Evolutionary conservation across 768 basidiomycete genomes (phyloP).

Genomic region (Panellus pusillus): DNA sequence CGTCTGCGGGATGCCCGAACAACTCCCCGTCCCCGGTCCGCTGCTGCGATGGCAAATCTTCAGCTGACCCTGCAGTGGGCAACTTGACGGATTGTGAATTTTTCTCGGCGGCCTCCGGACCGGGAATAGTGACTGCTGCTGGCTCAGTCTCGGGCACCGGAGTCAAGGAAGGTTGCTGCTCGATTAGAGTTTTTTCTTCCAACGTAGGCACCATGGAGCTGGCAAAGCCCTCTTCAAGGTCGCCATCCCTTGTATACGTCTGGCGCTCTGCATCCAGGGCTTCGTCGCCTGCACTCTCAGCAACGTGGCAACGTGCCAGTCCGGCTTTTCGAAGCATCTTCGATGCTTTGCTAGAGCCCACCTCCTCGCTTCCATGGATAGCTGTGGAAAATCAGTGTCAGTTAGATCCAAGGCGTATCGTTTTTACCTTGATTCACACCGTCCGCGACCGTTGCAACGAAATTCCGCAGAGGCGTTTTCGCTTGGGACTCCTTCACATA

Average conservation of each 20-base stretch:
- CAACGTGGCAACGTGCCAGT: conserved; percentile 37
- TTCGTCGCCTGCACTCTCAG: conserved; percentile 42
- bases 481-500: conserved; percentile 39
- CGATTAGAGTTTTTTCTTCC: conserved; percentile 64
- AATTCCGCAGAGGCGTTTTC: conserved; percentile 30
- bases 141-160: too few relatives aligned
- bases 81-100: conserved; percentile 8
- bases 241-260: conserved; percentile 51
- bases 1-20: conserved; percentile 58
- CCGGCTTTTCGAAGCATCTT: conserved; percentile 45
- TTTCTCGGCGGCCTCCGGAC: conserved; percentile 7
- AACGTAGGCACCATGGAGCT: conserved; percentile 65
- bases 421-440: conserved; percentile 52
- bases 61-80: background rate
- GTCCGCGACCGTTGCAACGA: conserved; percentile 38
- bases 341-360: conserved; percentile 32
- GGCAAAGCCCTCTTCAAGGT: conserved; percentile 56
- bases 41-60: conserved; percentile 29
- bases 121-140: background rate
- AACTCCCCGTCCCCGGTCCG: conserved; percentile 42
- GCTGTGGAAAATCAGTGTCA: conserved; percentile 30
- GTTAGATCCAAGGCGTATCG: background rate
- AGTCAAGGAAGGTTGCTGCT: conserved; percentile 38
- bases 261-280: conserved; percentile 50
- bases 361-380: conserved; percentile 39